Base-by-base conservation (phyloP, 768 basidiomycete genomes). In the Astraeus odoratus region DNA sequence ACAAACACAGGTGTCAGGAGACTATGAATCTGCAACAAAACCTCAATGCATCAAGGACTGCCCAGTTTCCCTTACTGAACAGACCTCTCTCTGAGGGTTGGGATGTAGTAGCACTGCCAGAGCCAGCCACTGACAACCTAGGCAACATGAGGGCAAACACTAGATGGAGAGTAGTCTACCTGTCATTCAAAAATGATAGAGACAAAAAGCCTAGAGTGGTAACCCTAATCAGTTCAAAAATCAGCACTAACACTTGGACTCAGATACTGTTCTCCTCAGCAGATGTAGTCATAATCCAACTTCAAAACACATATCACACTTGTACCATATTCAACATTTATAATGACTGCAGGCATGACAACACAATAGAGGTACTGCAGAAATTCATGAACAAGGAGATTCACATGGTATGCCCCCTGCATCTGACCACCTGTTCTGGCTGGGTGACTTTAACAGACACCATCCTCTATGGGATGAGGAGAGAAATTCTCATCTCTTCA, bases 361-460 rank as follows among this genome's bases (percentile, higher is more conserved):
- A 25, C 5, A 43, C 44, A 8, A 12, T 39, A 1, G 18, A 16
- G 8, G 20, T 3, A 0, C 19, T 53, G 1, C n/a, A n/a, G n/a
- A n/a, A n/a, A n/a, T n/a, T n/a, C n/a, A n/a, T n/a, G n/a, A n/a
- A n/a, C n/a, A n/a, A n/a, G n/a, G n/a, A n/a, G n/a, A n/a, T n/a
- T n/a, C n/a, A n/a, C n/a, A n/a, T n/a, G 12, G 16, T 30, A 15
- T 9, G 34, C 31, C 30, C 8, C 24, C 41, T 10, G 46, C 12
- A 16, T 16, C 27, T 9, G 38, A 47, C 16, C 54, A 58, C 38
- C 22, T 59, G 9, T 16, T 70, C 5, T 64, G 59, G 63, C 33
- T 55, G 0, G 69, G 68, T 0, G 64, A 72, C 54, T 69, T 71
- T 60, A 71, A 72, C 52, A 45, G 62, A 7, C 70, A 71, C 44